Evolutionary conservation across 768 basidiomycete species (phyloP), one percentile per base, ranked within the genome.

Genomic region (Collybia nuda): DNA sequence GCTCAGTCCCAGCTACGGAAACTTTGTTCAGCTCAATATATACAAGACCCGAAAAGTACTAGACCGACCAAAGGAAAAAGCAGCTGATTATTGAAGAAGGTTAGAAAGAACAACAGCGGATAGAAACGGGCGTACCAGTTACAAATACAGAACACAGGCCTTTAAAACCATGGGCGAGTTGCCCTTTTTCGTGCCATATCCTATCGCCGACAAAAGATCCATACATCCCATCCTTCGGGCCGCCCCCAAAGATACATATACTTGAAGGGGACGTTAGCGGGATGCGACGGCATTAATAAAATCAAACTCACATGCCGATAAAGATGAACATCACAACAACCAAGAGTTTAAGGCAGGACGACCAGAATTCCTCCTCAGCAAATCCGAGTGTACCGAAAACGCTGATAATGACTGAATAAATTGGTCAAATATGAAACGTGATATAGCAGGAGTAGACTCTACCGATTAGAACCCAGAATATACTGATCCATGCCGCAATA

Each of bases 321-420:
- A 77, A 67, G 48, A 75, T 62, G 60, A 77, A 76, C 65, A 77
- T 71, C 1, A 75, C 59, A 28, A 74, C 72, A 2, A 74, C 73
- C 42, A 75, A 51, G 19, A 77, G 66, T 62, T 76, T 77, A 17
- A 77, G 63, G 54, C 69, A 72, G 26, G 75, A 75, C 18, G 74
- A 71, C 75, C 75, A 77, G 53, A 75, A 77, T 46, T 76, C 74
- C 64, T 75, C 75, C 56, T 77, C 75, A 0, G 75, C 74, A 46
- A 67, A 77, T 11, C 74, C 74, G 6, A 77, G 67, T 11, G 75
- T 75, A 49, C 74, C 75, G 46, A 77, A 75, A 19, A 76, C 32
- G 43, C 66, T 62, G 32, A 70, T 44, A 21, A 77, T 67, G 11
- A 66, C 75, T 77, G 14, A 14, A 32, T 39, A 6, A 37, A n/a